phyloP scores from a whole-genome alignment of 805 yeast genomes.

The Candida piceae region DNA sequence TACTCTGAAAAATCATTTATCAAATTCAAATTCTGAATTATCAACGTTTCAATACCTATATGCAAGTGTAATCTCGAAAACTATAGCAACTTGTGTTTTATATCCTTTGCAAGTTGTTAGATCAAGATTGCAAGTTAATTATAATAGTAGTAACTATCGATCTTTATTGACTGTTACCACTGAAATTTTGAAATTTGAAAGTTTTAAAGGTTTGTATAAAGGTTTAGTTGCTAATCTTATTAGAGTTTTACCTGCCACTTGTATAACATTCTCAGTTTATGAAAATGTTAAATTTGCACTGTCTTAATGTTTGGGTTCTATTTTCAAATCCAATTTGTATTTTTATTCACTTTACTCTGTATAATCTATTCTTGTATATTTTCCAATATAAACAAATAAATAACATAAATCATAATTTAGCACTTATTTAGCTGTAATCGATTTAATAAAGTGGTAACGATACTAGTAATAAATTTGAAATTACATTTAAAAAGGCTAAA shows the following conservation, averaged over 20 bases:
- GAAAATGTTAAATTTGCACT: constrained; percentile 47
- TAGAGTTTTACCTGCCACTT: constrained; percentile 89
- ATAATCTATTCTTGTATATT: too few species aligned
- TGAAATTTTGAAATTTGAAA: constrained; percentile 44
- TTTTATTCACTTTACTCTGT: too few species aligned
- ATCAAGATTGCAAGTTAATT: constrained; percentile 63
- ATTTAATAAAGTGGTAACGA: too few species aligned
- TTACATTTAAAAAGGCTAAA: too few species aligned
- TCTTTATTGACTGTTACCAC: constrained; percentile 31
- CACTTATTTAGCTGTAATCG: too few species aligned
- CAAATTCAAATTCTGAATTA: constrained; percentile 20
- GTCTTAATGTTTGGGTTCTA: too few species aligned
- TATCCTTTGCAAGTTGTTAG: constrained; percentile 85
- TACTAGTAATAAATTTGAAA: too few species aligned
- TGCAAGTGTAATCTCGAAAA: constrained; percentile 65
- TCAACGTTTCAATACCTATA: constrained; percentile 54
- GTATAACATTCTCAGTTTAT: constrained; percentile 82
- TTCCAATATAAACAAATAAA: too few species aligned
- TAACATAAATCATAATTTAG: too few species aligned
- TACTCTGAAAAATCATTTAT: constrained; percentile 44
- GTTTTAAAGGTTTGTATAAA: constrained; percentile 68
- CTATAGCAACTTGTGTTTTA: constrained; percentile 57
- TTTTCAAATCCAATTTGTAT: too few species aligned
- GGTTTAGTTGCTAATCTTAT: constrained; percentile 76
- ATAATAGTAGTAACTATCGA: constrained; percentile 12